Conservation (phyloP, 345 rosid species). For the Euphorbia pulcherrima region DNA sequence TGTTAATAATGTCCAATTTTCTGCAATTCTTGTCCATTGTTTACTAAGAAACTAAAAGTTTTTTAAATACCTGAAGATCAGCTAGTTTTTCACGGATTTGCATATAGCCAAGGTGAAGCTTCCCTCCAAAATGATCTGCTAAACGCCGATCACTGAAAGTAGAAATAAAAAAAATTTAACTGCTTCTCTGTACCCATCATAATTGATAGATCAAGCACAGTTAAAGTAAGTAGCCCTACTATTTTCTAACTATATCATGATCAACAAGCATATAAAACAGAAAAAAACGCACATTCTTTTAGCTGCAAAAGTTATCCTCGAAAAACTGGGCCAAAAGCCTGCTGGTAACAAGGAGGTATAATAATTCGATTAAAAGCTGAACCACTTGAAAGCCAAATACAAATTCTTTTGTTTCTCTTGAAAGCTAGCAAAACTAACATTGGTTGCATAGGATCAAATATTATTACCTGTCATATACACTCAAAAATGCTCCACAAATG, state of each 20-base stretch:
- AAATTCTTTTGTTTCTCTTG: slow-evolving; percentile 46
- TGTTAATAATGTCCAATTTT: not conserved
- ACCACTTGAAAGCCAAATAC: slow-evolving; percentile 73
- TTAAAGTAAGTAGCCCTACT: slow-evolving; percentile 24
- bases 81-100: slow-evolving; percentile 90
- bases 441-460: slow-evolving; percentile 25
- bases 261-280: slow-evolving; percentile 69
- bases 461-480: slow-evolving; percentile 96
- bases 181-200: slow-evolving; percentile 21
- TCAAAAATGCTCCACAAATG: slow-evolving; percentile 98
- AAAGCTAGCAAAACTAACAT: slow-evolving; percentile 12
- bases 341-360: slow-evolving; percentile 99
- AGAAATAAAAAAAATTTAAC: slow-evolving; percentile 29
- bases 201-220: not conserved
- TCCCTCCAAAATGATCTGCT: slow-evolving; percentile 99
- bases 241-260: slow-evolving; percentile 50
- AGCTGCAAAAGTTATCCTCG: slow-evolving; percentile 99
- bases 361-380: slow-evolving; percentile 86
- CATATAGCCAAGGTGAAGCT: slow-evolving; percentile 96
- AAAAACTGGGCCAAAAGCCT: slow-evolving; percentile 99
- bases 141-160: slow-evolving; percentile 91
- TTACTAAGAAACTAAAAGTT: not conserved
- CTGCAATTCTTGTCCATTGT: slow-evolving; percentile 2
- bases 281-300: slow-evolving; percentile 94
- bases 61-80: slow-evolving; percentile 72